These are phyloP conservation scores for Marchantia paleacea DNA, from an alignment of 225 moss, liverwort and hornwort species.

Conservation along the genomic window DNA sequence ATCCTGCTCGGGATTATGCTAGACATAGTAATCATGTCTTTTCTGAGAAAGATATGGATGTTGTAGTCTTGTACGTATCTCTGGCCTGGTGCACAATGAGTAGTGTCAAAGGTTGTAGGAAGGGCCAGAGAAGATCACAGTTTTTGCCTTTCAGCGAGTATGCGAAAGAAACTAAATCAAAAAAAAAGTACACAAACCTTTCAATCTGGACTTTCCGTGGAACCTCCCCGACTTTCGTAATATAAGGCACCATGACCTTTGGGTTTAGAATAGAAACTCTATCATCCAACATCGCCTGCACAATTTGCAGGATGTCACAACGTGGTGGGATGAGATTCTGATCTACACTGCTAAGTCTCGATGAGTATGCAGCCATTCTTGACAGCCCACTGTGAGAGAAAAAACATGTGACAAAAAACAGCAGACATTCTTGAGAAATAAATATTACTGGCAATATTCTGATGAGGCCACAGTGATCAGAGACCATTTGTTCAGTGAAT, in stretches of 20 bases:
- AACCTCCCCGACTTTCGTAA: slow-evolving; percentile 52
- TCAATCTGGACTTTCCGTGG: slow-evolving; percentile 52
- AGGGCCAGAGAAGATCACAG: background rate
- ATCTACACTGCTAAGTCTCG: background rate
- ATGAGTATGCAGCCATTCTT: background rate
- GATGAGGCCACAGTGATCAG: background rate
- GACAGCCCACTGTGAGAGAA: background rate
- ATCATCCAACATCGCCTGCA: slow-evolving; percentile 42
- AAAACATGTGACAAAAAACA: background rate
- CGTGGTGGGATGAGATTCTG: background rate
- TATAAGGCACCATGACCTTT: slow-evolving; percentile 52
- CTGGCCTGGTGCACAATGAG: background rate
- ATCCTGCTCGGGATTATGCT: background rate
- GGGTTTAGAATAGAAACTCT: slow-evolving; percentile 49
- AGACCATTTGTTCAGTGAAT: background rate
- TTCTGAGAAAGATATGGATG: background rate
- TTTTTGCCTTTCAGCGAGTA: background rate
- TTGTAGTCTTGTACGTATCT: background rate
- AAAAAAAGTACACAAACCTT: slow-evolving; percentile 35
- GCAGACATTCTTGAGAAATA: background rate
- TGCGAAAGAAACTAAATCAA: background rate
- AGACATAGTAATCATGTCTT: background rate
- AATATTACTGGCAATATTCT: background rate
- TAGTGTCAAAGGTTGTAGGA: background rate
- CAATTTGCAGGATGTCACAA: background rate